phyloP scores from a whole-genome alignment of 129 eudicot genomes.

The Flaveria bidentis region DNA sequence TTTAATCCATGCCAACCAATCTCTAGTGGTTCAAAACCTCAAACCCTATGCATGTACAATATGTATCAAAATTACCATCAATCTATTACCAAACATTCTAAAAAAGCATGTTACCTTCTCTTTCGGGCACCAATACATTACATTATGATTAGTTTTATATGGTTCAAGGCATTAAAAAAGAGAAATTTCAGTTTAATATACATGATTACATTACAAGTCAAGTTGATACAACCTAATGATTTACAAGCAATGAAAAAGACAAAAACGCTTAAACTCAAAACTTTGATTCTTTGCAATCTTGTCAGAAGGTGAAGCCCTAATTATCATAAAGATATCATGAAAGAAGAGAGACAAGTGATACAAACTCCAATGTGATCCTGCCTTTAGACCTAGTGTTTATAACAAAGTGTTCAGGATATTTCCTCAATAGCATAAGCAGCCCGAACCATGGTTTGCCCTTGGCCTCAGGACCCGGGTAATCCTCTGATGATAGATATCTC shows the following conservation, averaged over 20 bases:
- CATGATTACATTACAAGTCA: not conserved
- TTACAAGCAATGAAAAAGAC: not conserved
- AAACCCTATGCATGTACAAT: too few relatives aligned
- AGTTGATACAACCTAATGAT: not conserved
- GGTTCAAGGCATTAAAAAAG: not conserved
- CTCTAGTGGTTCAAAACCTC: too few relatives aligned
- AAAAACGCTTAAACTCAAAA: conserved; percentile 1
- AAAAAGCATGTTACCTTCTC: too few relatives aligned
- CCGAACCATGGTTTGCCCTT: conserved; percentile 93
- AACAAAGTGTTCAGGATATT: conserved; percentile 92
- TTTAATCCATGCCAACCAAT: too few relatives aligned
- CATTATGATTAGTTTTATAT: too few relatives aligned
- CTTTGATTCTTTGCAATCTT: conserved; percentile 3
- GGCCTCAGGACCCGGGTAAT: conserved; percentile 66
- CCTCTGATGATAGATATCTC: conserved; percentile 82
- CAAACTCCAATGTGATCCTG: conserved; percentile 75
- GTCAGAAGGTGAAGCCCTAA: conserved; percentile 17
- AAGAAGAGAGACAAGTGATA: conserved; percentile 84
- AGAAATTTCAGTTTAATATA: not conserved
- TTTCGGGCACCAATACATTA: too few relatives aligned
- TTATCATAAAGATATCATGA: conserved; percentile 43
- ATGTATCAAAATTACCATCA: too few relatives aligned
- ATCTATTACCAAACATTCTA: too few relatives aligned
- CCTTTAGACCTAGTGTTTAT: conserved; percentile 93
- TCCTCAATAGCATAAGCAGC: conserved; percentile 88